Evolutionary conservation across 176 grass and related monocot species (phyloP).

Genomic region (Guadua angustifolia): DNA sequence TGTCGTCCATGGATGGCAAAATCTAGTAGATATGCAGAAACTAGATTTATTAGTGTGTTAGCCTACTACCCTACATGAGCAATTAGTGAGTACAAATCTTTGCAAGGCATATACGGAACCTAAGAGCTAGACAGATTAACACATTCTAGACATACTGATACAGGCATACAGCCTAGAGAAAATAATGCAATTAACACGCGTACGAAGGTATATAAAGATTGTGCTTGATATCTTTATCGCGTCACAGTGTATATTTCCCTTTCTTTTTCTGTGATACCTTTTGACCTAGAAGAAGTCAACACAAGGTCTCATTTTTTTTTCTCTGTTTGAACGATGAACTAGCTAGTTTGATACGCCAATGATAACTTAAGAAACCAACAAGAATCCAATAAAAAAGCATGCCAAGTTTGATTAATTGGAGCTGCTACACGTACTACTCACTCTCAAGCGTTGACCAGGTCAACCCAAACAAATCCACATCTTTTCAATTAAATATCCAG

Average conservation of each 20-base stretch:
- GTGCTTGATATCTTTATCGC: not conserved
- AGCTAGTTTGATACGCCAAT: not conserved
- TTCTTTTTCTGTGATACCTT: not conserved
- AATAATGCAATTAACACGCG: not conserved
- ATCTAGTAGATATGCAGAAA: not conserved
- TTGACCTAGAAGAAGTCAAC: constrained; percentile 8
- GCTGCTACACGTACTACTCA: not conserved
- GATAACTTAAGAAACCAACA: not conserved
- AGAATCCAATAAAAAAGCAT: constrained; percentile 15
- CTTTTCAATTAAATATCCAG: not conserved
- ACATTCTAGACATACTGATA: too few relatives aligned
- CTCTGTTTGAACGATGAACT: not conserved
- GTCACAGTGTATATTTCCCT: not conserved
- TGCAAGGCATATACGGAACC: not conserved
- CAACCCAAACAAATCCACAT: not conserved
- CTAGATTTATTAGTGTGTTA: not conserved
- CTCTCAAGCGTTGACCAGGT: not conserved
- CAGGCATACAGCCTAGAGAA: not conserved
- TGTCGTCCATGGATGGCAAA: not conserved
- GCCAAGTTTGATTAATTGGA: constrained; percentile 28
- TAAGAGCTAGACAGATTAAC: not conserved
- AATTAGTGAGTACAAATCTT: not conserved
- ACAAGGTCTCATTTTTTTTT: not conserved
- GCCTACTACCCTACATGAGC: not conserved
- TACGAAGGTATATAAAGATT: constrained; percentile 6